phyloP scores from a whole-genome alignment of 202 grass and related monocot genomes.

The Schoenoplectus triqueter region DNA sequence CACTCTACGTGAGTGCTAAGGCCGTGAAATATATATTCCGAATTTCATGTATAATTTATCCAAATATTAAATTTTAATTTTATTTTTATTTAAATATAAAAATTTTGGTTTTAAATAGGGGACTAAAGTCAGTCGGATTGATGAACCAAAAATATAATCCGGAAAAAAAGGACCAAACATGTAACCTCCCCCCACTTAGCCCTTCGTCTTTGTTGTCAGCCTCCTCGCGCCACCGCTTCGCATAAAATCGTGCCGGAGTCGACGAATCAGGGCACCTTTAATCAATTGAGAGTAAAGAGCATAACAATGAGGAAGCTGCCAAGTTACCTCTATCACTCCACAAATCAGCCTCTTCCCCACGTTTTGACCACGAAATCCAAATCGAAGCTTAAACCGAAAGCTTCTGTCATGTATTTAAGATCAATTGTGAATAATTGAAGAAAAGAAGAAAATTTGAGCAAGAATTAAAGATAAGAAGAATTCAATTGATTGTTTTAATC shows the following conservation, averaged over 20 bases:
- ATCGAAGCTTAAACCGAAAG: background rate
- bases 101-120: no score
- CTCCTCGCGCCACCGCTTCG: background rate
- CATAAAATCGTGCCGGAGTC: background rate
- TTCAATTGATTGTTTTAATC: no score
- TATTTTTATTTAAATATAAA: no score
- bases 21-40: no score
- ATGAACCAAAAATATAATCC: background rate
- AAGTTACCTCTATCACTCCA: constrained; percentile 47
- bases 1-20: no score
- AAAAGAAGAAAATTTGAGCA: no score
- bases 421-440: no score
- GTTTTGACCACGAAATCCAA: constrained; percentile 7
- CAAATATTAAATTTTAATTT: no score
- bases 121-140: background rate
- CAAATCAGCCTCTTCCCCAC: constrained; percentile 33
- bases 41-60: no score
- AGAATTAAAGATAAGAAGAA: no score
- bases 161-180: background rate
- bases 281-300: background rate
- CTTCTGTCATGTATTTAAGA: no score
- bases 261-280: background rate
- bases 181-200: constrained; percentile 4
- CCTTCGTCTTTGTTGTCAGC: background rate
- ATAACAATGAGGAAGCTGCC: constrained; percentile 53